These are phyloP conservation scores for Aspergillus nidulans DNA, from an alignment of 495 filamentous ascomycete species.

Conservation along the genomic window DNA sequence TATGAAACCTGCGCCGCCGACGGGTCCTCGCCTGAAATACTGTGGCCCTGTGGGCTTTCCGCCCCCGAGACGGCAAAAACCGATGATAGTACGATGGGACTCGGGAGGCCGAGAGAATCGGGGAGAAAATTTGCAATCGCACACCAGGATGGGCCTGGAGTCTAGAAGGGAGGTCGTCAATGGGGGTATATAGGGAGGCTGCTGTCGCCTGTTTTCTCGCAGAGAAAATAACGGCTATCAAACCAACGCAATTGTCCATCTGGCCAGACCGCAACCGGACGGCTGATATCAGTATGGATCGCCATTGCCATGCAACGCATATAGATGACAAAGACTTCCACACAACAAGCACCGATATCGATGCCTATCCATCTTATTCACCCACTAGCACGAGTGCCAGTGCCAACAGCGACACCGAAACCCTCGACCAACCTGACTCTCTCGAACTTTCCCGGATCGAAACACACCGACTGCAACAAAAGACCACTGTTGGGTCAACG, in stretches of 20 bases:
- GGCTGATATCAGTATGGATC: not conserved
- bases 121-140: slow-evolving; percentile 1
- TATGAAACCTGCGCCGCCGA: not conserved
- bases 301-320: not conserved
- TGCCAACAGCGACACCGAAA: not conserved
- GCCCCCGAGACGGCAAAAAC: not conserved
- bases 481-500: slow-evolving; percentile 24
- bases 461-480: slow-evolving; percentile 25
- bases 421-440: slow-evolving; percentile 17
- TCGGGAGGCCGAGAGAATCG: slow-evolving; percentile 1
- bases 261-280: not conserved
- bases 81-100: not conserved
- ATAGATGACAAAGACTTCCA: not conserved
- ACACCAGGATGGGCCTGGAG: not conserved
- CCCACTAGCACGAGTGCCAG: not conserved
- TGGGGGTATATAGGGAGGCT: not conserved
- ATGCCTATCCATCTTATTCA: not conserved
- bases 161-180: not conserved
- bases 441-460: slow-evolving; percentile 24
- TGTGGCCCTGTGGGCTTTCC: not conserved
- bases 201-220: not conserved
- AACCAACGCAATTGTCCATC: not conserved
- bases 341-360: not conserved
- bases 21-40: too few relatives aligned
- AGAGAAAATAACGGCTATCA: not conserved